These are phyloP conservation scores for Pleurotus platypus DNA, from an alignment of 768 basidiomycete species.

Conservation along the genomic window DNA sequence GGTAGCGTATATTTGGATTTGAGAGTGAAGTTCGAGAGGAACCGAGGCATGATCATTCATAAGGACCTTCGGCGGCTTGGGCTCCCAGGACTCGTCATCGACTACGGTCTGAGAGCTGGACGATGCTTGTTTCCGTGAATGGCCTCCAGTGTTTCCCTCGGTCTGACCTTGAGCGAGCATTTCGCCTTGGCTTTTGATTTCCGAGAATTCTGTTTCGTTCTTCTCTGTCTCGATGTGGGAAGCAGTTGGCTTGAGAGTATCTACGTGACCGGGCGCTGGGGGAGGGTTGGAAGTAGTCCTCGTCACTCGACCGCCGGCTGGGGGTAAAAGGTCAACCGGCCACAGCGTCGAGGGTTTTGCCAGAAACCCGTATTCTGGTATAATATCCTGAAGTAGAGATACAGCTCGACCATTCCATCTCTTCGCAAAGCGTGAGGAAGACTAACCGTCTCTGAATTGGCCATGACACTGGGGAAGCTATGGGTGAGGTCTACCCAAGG, in stretches of 20 bases:
- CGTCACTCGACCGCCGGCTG: constrained; percentile 29
- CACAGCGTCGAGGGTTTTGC: constrained; percentile 56
- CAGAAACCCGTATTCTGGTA: constrained; percentile 59
- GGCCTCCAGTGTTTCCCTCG: background rate
- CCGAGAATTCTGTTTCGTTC: constrained; percentile 7
- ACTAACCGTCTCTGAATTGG: constrained; percentile 59
- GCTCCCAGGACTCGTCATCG: constrained; percentile 39
- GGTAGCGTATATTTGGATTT: constrained; percentile 77
- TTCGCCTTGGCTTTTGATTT: constrained; percentile 25
- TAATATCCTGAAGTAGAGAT: constrained; percentile 50
- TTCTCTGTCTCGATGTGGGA: constrained; percentile 21
- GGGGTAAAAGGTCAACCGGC: constrained; percentile 43
- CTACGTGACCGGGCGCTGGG: constrained; percentile 46
- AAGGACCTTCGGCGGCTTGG: constrained; percentile 53
- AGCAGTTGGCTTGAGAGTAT: constrained; percentile 36
- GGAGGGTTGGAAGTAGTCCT: constrained; percentile 36
- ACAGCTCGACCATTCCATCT: background rate
- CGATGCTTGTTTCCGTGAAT: background rate
- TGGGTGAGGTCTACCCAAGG: constrained; percentile 89
- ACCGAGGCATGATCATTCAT: constrained; percentile 41
- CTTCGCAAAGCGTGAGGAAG: background rate
- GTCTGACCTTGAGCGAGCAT: constrained; percentile 18
- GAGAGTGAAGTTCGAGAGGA: constrained; percentile 50
- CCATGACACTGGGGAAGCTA: constrained; percentile 72
- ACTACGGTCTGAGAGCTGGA: background rate